phyloP scores from a whole-genome alignment of 1,284 basidiomycete genomes.

The Irpex rosettiformis region DNA sequence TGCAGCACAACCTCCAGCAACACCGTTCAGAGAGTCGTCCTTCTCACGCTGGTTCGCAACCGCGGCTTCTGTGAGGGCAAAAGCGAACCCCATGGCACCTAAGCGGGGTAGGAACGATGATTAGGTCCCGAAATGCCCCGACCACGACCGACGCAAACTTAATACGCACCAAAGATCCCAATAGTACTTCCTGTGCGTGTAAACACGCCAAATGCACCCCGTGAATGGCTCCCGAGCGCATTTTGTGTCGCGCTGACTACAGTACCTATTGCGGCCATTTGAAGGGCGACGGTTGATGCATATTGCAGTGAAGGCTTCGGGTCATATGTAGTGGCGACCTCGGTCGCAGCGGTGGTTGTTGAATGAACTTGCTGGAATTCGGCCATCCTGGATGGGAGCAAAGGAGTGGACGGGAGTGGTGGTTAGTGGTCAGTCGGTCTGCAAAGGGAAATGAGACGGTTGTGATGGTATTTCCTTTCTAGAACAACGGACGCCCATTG shows the following conservation, averaged over 20 bases:
- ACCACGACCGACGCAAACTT: not conserved
- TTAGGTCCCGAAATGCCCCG: conserved; percentile 15
- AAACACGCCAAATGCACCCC: conserved; percentile 86
- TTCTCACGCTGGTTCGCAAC: conserved; percentile 82
- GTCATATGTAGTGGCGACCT: conserved; percentile 38
- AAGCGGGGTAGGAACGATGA: not conserved
- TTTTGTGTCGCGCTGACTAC: conserved; percentile 84
- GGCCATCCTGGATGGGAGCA: conserved; percentile 22
- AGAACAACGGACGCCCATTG: not conserved
- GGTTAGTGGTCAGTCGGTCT: not conserved
- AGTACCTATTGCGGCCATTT: conserved; percentile 72
- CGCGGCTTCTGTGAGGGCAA: conserved; percentile 77
- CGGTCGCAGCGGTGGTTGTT: conserved; percentile 9
- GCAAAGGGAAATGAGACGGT: not conserved
- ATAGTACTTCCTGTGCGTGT: conserved; percentile 78
- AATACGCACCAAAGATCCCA: conserved; percentile 72
- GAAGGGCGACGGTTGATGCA: conserved; percentile 61
- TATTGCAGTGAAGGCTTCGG: conserved; percentile 56
- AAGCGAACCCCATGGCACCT: conserved; percentile 93
- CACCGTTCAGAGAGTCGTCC: conserved; percentile 83
- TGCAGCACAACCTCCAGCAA: conserved; percentile 88
- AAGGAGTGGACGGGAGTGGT: not conserved
- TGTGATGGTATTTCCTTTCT: not conserved
- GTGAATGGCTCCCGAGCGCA: conserved; percentile 75
- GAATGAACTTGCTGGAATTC: conserved; percentile 18